These are phyloP conservation scores for Russula sp. DNA, from an alignment of 768 basidiomycete species.

Conservation along the genomic window DNA sequence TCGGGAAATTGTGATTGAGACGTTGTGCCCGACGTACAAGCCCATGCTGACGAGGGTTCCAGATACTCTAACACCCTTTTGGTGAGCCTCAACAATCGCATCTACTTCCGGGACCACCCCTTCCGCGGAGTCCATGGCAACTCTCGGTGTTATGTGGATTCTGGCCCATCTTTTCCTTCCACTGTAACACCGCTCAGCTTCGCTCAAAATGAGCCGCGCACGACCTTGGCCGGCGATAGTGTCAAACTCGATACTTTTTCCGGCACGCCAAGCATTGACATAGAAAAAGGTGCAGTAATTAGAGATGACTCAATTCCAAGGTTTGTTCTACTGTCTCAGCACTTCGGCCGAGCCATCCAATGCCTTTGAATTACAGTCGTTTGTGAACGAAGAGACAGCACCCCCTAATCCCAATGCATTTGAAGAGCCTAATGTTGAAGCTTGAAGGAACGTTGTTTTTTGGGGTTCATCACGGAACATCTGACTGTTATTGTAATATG, in stretches of 20 bases:
- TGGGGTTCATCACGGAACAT: neutral
- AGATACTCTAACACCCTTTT: slow-evolving; percentile 34
- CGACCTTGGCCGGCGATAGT: neutral
- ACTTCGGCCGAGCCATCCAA: neutral
- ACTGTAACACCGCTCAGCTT: neutral
- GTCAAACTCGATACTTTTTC: neutral
- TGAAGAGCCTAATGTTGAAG: neutral
- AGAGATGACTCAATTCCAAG: too few relatives aligned
- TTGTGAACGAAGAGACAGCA: neutral
- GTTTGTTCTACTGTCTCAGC: neutral
- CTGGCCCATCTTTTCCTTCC: neutral
- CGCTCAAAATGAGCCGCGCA: too few relatives aligned
- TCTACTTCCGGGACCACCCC: slow-evolving; percentile 22
- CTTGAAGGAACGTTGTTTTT: neutral
- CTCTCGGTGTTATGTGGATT: neutral
- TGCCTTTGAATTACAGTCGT: neutral
- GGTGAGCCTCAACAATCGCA: slow-evolving; percentile 32
- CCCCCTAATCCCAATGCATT: neutral
- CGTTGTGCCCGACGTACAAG: neutral
- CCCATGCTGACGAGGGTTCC: neutral
- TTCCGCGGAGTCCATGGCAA: too few relatives aligned
- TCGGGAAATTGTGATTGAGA: slow-evolving; percentile 28
- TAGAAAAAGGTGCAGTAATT: neutral
- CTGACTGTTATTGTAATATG: neutral
- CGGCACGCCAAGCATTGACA: neutral